Evolutionary conservation across 192 early-diverging fungal species (phyloP).

Genomic region (Umbelopsis isabellina): DNA sequence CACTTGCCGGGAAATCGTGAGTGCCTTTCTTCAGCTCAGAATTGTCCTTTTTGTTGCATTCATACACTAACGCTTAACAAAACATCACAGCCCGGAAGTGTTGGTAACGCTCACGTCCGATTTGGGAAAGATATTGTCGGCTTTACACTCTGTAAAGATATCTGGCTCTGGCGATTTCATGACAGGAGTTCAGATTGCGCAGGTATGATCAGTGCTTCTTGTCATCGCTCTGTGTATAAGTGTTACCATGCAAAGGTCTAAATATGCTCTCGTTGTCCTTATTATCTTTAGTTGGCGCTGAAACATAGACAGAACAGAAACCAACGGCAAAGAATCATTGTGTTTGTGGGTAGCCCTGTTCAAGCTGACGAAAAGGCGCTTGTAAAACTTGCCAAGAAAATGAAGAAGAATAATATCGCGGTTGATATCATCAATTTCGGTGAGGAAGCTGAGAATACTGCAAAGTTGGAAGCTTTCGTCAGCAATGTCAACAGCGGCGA

Average conservation of each 20-base stretch:
- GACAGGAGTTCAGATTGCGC: slow-evolving; percentile 94
- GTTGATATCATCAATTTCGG: slow-evolving; percentile 97
- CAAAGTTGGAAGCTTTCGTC: slow-evolving; percentile 91
- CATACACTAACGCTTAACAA: too few species aligned
- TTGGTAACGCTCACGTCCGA: slow-evolving; percentile 90
- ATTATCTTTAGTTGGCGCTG: slow-evolving; percentile 68
- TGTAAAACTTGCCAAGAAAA: slow-evolving; percentile 90
- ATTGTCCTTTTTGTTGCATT: too few species aligned
- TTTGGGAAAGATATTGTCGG: slow-evolving; percentile 87
- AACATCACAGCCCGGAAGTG: slow-evolving; percentile 77
- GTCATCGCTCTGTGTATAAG: too few species aligned
- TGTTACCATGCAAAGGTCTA: not conserved
- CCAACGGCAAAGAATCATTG: slow-evolving; percentile 91
- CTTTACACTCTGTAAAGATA: slow-evolving; percentile 78
- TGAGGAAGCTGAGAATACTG: slow-evolving; percentile 84
- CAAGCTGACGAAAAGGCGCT: slow-evolving; percentile 82
- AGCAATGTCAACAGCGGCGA: slow-evolving; percentile 89
- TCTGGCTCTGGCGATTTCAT: slow-evolving; percentile 76
- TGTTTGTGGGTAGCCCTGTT: slow-evolving; percentile 91
- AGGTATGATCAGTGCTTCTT: slow-evolving; percentile 54
- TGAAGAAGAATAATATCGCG: slow-evolving; percentile 98
- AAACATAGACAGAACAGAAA: slow-evolving; percentile 98
- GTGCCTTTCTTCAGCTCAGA: not conserved
- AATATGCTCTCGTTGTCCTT: not conserved
- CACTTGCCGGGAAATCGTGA: slow-evolving; percentile 90